Conservation (phyloP, 2,329 filamentous ascomycete species). For the Paracorniculantispora psalliotae region DNA sequence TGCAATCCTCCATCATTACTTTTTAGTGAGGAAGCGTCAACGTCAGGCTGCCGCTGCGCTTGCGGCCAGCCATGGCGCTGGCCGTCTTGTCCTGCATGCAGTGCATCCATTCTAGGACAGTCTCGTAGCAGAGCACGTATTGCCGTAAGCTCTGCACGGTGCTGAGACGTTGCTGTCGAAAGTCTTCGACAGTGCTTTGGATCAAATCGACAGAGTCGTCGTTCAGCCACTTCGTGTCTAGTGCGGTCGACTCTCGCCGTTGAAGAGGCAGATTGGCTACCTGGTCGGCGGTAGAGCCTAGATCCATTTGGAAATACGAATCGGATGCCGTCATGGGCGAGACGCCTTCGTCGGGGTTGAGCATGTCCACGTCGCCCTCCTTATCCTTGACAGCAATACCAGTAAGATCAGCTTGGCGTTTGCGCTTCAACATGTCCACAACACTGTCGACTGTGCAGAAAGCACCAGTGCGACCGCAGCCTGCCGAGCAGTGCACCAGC, state of each 20-base stretch:
- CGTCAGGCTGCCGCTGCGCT: conserved; percentile 19
- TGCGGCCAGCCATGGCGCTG: conserved; percentile 14
- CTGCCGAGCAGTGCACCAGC: conserved; percentile 91
- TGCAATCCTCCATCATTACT: not conserved
- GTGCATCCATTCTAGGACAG: conserved; percentile 78
- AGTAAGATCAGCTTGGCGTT: conserved; percentile 43
- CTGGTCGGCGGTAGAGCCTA: not conserved
- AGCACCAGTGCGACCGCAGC: conserved; percentile 90
- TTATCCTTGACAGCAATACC: conserved; percentile 19
- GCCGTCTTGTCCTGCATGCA: conserved; percentile 36
- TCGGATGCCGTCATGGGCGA: conserved; percentile 23
- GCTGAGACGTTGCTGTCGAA: conserved; percentile 79
- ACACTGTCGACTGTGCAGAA: conserved; percentile 97
- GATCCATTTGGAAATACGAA: conserved; percentile 10
- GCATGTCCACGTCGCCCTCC: conserved; percentile 47
- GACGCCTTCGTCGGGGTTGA: conserved; percentile 23
- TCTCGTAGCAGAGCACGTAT: conserved; percentile 95
- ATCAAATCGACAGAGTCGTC: conserved; percentile 73
- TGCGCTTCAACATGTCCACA: conserved; percentile 93
- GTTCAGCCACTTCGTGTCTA: conserved; percentile 61
- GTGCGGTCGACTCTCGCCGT: conserved; percentile 1
- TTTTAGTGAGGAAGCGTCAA: conserved; percentile 5
- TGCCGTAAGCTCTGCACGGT: conserved; percentile 96
- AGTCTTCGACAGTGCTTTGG: conserved; percentile 83
- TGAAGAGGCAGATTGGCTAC: conserved; percentile 6